A percentile compares a stretch with the other conserved stretches of the same genome.
Conservation (phyloP, 345 rosid species). For the Syzygium oleosum region DNA sequence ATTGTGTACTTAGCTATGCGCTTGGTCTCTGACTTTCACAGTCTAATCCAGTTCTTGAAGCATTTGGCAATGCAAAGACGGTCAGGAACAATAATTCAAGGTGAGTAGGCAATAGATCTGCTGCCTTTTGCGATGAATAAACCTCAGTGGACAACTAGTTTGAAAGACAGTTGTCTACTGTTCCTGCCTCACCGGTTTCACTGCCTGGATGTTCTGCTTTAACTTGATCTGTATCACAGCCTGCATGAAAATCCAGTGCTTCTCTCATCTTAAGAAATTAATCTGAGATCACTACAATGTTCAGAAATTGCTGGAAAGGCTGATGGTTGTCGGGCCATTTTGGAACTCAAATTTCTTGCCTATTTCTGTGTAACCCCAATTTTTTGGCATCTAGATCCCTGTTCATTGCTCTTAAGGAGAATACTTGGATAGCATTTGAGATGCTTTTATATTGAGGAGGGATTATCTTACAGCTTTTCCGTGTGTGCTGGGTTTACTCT, state of each 20-base stretch:
- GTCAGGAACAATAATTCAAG: slow-evolving; percentile 98
- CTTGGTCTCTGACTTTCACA: slow-evolving; percentile 27
- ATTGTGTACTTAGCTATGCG: slow-evolving; percentile 9
- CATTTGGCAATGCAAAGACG: slow-evolving; percentile 99
- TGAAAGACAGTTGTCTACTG: not conserved
- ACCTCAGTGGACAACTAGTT: not conserved
- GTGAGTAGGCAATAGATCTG: slow-evolving; percentile 24
- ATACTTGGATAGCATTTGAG: not conserved
- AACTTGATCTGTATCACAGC: not conserved
- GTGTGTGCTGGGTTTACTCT: slow-evolving; percentile 1
- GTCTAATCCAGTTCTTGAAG: slow-evolving; percentile 99
- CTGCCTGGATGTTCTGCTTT: not conserved
- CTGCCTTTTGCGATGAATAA: not conserved
- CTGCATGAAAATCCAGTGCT: not conserved
- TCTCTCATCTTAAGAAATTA: not conserved
- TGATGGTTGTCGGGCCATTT: not conserved
- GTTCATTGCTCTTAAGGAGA: not conserved
- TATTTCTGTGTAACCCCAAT: not conserved
- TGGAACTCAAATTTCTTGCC: not conserved
- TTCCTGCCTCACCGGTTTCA: not conserved
- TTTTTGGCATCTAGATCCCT: not conserved
- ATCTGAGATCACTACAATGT: not conserved
- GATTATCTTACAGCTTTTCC: not conserved
- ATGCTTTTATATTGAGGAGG: not conserved
- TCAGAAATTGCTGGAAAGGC: not conserved